Base-by-base conservation (phyloP, 805 yeast genomes). In the Metschnikowia proteae region DNA sequence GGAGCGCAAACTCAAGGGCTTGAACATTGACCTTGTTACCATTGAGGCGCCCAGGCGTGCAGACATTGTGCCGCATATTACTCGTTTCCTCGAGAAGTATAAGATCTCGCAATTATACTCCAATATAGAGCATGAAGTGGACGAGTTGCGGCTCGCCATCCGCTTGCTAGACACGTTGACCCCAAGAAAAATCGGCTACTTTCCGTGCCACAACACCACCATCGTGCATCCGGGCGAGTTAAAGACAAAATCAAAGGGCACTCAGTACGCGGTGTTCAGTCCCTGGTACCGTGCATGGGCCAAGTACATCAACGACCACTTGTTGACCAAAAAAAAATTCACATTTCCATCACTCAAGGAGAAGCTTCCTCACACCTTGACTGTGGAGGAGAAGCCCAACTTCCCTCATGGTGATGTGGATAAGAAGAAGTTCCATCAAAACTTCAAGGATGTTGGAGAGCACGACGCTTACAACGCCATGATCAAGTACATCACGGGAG, bases 81-180 rank as follows among this genome's bases (percentile, higher is more conserved):
- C 50, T 5, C 52, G 61, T 10, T 68, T 69, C 45, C 54, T 63
- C 45, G 38, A 58, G 33, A 49, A 59, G 29, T 49, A 67, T 48
- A 50, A 63, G 8, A 53, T 61, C 27, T 43, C 57, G 8, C 62
- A 65, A 39, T 54, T 75, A 11, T 68, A 56, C 40, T 65, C 71
- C 22, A 75, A 73, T 54, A 59, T 65, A 33, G 71, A 71, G 59
- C 74, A 74, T 51, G 80, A 74, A 58, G 70, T 71, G 13, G 79
- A 75, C 55, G 80, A 75, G 55, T 52, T 74, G 41, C 60, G 71
- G 17, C 57, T 70, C 23, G 62, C 62, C 36, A 52, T 57, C 10
- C 43, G 47, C 1, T 57, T 66, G 38, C 37, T 57, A 27, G 49
- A 52, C 7, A 25, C 33, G 1, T 52, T 62, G 31, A 28, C 50